A percentile compares a stretch with the other conserved stretches of the same genome.
Evolutionary conservation across 2,329 filamentous ascomycete species (phyloP).

Genomic region (Sclerotinia subarctica): DNA sequence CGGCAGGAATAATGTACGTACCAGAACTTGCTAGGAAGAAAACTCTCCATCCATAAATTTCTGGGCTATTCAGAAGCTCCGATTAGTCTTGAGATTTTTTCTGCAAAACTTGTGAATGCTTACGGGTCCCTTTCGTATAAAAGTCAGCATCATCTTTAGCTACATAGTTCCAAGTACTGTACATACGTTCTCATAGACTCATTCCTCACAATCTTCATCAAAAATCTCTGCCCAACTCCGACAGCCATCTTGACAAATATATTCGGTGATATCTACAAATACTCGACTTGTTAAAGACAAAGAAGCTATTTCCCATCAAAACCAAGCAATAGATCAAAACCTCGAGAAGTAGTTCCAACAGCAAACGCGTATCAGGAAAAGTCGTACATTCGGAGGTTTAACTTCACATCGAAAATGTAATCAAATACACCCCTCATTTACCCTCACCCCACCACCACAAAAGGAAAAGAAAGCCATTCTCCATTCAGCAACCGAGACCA

Average conservation of each 20-base stretch:
- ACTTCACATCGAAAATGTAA: neutral
- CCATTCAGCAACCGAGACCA: neutral
- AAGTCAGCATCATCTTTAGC: neutral
- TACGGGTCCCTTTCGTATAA: slow-evolving; percentile 11
- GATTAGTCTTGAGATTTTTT: neutral
- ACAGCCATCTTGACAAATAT: neutral
- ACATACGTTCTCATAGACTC: slow-evolving; percentile 60
- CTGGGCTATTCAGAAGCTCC: slow-evolving; percentile 26
- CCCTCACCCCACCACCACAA: neutral
- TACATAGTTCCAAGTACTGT: neutral
- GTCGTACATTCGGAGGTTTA: neutral
- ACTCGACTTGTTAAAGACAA: neutral
- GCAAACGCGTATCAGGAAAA: neutral
- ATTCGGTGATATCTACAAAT: neutral
- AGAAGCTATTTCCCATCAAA: neutral
- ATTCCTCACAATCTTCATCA: slow-evolving; percentile 47
- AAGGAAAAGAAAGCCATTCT: neutral
- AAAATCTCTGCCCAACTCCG: slow-evolving; percentile 6
- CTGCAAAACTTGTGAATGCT: neutral
- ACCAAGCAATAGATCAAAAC: neutral
- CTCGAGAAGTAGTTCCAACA: neutral
- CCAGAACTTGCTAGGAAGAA: slow-evolving; percentile 53
- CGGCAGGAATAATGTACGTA: slow-evolving; percentile 14
- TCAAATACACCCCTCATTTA: slow-evolving; percentile 1
- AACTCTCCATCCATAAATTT: slow-evolving; percentile 56